Percentiles rank a stretch among this genome's conserved stretches.
These are phyloP conservation scores for Rhynchosporium secalis DNA, from an alignment of 2,329 filamentous ascomycete genomes.

Conservation along the genomic window DNA sequence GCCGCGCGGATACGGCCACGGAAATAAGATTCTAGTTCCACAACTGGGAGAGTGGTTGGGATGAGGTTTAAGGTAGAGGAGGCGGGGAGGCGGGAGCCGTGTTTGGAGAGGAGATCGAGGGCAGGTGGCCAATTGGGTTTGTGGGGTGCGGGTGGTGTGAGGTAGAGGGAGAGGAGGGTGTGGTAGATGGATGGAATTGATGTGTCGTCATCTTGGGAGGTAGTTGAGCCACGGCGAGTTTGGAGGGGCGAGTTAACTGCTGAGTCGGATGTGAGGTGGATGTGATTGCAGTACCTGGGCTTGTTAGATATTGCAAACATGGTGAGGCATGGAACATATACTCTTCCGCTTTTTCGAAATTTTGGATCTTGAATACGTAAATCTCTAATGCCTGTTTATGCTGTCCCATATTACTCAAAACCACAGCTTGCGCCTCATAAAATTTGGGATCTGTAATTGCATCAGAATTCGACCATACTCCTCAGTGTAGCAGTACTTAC, in stretches of 20 bases:
- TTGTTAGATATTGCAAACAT: conserved; percentile 23
- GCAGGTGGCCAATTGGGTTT: conserved; percentile 75
- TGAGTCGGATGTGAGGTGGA: conserved; percentile 61
- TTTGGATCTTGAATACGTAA: conserved; percentile 90
- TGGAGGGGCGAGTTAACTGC: conserved; percentile 40
- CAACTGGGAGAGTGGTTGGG: conserved; percentile 74
- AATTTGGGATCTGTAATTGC: conserved; percentile 68
- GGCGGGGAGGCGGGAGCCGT: conserved; percentile 88
- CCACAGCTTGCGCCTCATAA: conserved; percentile 85
- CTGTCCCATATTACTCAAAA: conserved; percentile 91
- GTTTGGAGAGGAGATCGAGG: conserved; percentile 82
- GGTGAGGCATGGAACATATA: conserved; percentile 47
- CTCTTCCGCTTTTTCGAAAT: conserved; percentile 91
- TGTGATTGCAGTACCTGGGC: conserved; percentile 79
- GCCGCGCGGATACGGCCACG: conserved; percentile 83
- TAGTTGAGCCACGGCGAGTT: conserved; percentile 41
- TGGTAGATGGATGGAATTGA: conserved; percentile 81
- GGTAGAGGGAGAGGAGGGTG: conserved; percentile 83
- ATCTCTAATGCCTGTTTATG: conserved; percentile 96
- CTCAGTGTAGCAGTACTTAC: conserved; percentile 49
- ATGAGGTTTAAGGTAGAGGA: conserved; percentile 84
- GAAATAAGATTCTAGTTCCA: conserved; percentile 86
- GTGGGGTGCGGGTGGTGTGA: conserved; percentile 75
- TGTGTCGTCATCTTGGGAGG: conserved; percentile 49
- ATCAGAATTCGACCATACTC: conserved; percentile 16